phyloP scores from a whole-genome alignment of 495 filamentous ascomycete genomes.

The Tuber aestivum region DNA sequence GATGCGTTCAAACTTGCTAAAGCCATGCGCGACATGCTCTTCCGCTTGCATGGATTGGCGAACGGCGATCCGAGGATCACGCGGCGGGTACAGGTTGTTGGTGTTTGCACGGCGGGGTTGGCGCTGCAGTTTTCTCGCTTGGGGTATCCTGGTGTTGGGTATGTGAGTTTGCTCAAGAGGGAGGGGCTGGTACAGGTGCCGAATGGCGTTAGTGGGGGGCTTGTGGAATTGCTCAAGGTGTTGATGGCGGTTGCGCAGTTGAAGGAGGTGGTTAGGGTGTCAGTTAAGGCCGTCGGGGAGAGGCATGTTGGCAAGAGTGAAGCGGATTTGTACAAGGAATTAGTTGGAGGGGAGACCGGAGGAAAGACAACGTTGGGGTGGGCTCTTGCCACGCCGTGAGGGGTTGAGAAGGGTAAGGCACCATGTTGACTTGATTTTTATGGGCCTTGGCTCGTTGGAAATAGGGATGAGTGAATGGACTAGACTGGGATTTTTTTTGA shows the following conservation, averaged over 20 bases:
- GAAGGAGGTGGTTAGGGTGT: constrained; percentile 29
- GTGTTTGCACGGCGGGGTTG: constrained; percentile 32
- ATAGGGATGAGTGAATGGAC: neutral
- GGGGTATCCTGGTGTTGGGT: constrained; percentile 11
- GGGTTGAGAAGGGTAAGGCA: constrained; percentile 10
- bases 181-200: constrained; percentile 25
- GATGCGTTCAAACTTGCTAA: constrained; percentile 29
- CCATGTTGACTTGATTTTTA: constrained; percentile 3
- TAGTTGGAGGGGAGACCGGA: neutral
- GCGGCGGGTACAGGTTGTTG: constrained; percentile 26
- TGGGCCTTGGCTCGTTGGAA: neutral
- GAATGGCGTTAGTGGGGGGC: constrained; percentile 4
- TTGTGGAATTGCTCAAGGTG: constrained; percentile 15
- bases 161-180: constrained; percentile 18
- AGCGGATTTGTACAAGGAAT: neutral
- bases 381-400: constrained; percentile 7
- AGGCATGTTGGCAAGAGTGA: neutral
- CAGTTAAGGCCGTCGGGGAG: constrained; percentile 17
- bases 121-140: constrained; percentile 20
- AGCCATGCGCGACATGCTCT: constrained; percentile 30
- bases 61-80: constrained; percentile 11
- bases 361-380: neutral
- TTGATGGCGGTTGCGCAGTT: constrained; percentile 17
- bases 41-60: constrained; percentile 24
- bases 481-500: too few species aligned